Base-by-base conservation (phyloP, 2,329 filamentous ascomycete species). In the Juglanconis oblonga region DNA sequence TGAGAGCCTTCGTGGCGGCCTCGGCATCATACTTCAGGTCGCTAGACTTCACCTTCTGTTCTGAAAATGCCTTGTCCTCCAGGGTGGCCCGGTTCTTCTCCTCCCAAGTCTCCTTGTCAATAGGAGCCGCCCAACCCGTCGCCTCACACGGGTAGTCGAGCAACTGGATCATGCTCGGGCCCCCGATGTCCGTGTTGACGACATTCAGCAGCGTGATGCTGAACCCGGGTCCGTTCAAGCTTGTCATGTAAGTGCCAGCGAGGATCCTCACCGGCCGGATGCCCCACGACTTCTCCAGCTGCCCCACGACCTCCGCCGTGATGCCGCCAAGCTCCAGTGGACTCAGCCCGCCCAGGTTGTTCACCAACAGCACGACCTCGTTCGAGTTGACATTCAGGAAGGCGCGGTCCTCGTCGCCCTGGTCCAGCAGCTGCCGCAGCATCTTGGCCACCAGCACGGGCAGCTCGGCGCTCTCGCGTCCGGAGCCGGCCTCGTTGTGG, bases 201-300 rank as follows among this genome's bases (percentile, higher is more conserved):
- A 88, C 79, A 68, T 88, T 90, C 33, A 92, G 78, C 38, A 93
- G 72, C 6, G 85, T 84, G 66, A 92, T 85, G 71, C 87, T 91
- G 74, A 92, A 92, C 5, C 89, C 90, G 5, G 89, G 77, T 0
- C 88, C 89, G 70, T 92, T 91, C 61, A 93, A 76, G 64, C 87
- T 91, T 5, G 89, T 92, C 88, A 92, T 92, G 72, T 86, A 92
- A 0, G 88, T 89, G 35, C 89, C 89, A 52, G 81, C 80, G 54
- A 91, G 74, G 64, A 90, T 81, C 51, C 90, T 79, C 14, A 85
- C 83, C 0, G 88, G 88, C 38, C 76, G 79, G 68, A 91, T 86
- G 63, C 77, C 77, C 71, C 85, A 85, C 59, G 74, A 77, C 52
- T 74, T 73, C 42, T 76, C 77, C 49, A 92, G 77, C 74, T 91